Percentiles rank a stretch among this genome's conserved stretches.
phyloP scores from a whole-genome alignment of 2,329 filamentous ascomycete genomes.

The Penicillium olsonii region DNA sequence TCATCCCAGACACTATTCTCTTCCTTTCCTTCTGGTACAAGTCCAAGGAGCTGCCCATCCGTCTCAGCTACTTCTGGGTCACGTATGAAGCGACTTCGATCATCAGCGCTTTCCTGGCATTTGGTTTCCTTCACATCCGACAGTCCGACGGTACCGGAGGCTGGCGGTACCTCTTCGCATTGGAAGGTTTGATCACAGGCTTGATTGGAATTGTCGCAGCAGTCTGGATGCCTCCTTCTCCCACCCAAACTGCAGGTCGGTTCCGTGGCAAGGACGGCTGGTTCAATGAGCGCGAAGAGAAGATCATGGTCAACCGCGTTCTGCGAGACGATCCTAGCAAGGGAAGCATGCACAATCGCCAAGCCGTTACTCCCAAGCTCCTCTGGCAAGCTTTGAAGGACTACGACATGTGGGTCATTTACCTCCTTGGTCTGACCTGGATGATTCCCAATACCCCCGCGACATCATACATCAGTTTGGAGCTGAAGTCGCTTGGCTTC shows the following conservation, averaged over 20 bases:
- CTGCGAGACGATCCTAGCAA: conserved; percentile 59
- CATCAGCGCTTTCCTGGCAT: conserved; percentile 51
- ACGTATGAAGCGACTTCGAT: conserved; percentile 55
- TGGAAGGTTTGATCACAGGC: conserved; percentile 52
- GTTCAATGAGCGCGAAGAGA: conserved; percentile 68
- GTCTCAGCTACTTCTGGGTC: conserved; percentile 72
- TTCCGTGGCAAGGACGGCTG: conserved; percentile 65
- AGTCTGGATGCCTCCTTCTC: conserved; percentile 64
- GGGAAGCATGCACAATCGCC: conserved; percentile 63
- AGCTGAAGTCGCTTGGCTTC: conserved; percentile 57
- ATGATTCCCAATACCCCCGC: conserved; percentile 41
- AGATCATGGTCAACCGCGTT: conserved; percentile 68
- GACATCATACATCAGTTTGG: conserved; percentile 41
- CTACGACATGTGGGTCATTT: conserved; percentile 61
- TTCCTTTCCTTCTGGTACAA: conserved; percentile 78
- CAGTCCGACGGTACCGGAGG: conserved; percentile 39
- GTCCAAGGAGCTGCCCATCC: conserved; percentile 65
- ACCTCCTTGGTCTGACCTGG: conserved; percentile 51
- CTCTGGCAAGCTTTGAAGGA: conserved; percentile 54
- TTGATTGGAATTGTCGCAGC: conserved; percentile 58
- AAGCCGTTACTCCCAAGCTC: conserved; percentile 52
- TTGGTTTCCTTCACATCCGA: conserved; percentile 43
- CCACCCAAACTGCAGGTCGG: conserved; percentile 63
- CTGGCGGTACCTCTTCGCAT: conserved; percentile 47
- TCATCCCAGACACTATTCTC: conserved; percentile 48